phyloP scores from a whole-genome alignment of 805 yeast species.

The Candida sphagnicola region DNA sequence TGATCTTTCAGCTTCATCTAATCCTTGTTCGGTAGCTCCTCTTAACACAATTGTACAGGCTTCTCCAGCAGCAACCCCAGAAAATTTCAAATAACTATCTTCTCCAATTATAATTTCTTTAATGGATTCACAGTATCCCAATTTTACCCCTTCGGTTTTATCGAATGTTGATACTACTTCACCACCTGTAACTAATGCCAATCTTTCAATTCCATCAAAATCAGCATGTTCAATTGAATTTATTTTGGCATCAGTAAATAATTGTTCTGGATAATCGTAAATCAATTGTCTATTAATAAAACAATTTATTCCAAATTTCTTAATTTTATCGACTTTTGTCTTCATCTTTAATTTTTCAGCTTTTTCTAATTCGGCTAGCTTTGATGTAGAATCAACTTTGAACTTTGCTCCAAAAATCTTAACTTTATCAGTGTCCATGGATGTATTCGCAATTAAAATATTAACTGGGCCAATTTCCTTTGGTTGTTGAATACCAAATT shows the following conservation, averaged over 20 bases:
- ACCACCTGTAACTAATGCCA: slow-evolving; percentile 96
- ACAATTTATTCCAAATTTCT: slow-evolving; percentile 80
- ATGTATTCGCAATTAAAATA: slow-evolving; percentile 90
- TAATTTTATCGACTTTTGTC: slow-evolving; percentile 81
- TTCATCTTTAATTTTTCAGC: slow-evolving; percentile 95
- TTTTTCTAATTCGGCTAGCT: slow-evolving; percentile 88
- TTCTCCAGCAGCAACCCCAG: slow-evolving; percentile 94
- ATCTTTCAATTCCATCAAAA: slow-evolving; percentile 94
- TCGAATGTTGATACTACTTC: slow-evolving; percentile 97
- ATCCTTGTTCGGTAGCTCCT: slow-evolving; percentile 46
- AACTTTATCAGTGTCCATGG: slow-evolving; percentile 96
- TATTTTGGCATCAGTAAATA: slow-evolving; percentile 81
- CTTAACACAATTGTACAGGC: slow-evolving; percentile 95
- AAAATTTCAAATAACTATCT: slow-evolving; percentile 81
- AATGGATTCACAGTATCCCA: slow-evolving; percentile 84
- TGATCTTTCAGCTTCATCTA: slow-evolving; percentile 46
- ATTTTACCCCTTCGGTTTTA: slow-evolving; percentile 76
- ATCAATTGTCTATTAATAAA: slow-evolving; percentile 95
- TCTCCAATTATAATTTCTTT: slow-evolving; percentile 95
- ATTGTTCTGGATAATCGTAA: slow-evolving; percentile 96
- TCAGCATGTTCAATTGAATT: slow-evolving; percentile 97
- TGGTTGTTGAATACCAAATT: slow-evolving; percentile 93
- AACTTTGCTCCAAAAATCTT: slow-evolving; percentile 97
- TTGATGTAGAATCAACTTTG: slow-evolving; percentile 91
- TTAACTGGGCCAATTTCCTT: slow-evolving; percentile 77